phyloP scores from a whole-genome alignment of 2,329 filamentous ascomycete species.

The Pseudogymnoascus sp. region DNA sequence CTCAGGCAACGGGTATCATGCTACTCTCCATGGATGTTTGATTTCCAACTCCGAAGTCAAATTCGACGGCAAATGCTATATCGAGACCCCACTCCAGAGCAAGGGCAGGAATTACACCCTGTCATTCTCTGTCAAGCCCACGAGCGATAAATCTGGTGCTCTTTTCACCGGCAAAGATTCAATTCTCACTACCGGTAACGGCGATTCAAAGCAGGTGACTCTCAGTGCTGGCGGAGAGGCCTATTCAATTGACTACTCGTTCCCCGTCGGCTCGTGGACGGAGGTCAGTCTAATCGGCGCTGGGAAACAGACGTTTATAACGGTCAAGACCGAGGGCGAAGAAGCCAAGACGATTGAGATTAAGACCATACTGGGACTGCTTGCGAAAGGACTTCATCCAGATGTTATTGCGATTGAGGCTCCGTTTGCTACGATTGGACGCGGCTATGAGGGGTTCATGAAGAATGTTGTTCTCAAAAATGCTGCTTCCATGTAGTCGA shows the following conservation, averaged over 20 bases:
- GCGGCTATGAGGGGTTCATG: slow-evolving; percentile 17
- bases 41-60: slow-evolving; percentile 25
- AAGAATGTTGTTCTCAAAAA: slow-evolving; percentile 14
- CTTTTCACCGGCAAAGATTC: slow-evolving; percentile 38
- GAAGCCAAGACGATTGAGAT: slow-evolving; percentile 15
- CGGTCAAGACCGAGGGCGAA: slow-evolving; percentile 13
- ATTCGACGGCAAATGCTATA: slow-evolving; percentile 32
- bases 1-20: slow-evolving; percentile 35
- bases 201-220: slow-evolving; percentile 30
- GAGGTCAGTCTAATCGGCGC: slow-evolving; percentile 29
- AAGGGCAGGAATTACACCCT: slow-evolving; percentile 52
- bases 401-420: slow-evolving; percentile 21
- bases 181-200: slow-evolving; percentile 30
- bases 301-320: slow-evolving; percentile 31
- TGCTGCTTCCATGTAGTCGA: background rate
- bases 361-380: slow-evolving; percentile 16
- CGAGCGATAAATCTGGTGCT: slow-evolving; percentile 29
- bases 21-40: slow-evolving; percentile 29
- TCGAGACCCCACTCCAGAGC: slow-evolving; percentile 40
- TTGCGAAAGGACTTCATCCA: slow-evolving; percentile 18
- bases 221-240: slow-evolving; percentile 32
- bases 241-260: slow-evolving; percentile 33
- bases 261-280: slow-evolving; percentile 32
- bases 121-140: slow-evolving; percentile 34
- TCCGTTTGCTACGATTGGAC: slow-evolving; percentile 18